These are phyloP conservation scores for Xanthoceras sorbifolium DNA, from an alignment of 345 rosid species.

Conservation along the genomic window DNA sequence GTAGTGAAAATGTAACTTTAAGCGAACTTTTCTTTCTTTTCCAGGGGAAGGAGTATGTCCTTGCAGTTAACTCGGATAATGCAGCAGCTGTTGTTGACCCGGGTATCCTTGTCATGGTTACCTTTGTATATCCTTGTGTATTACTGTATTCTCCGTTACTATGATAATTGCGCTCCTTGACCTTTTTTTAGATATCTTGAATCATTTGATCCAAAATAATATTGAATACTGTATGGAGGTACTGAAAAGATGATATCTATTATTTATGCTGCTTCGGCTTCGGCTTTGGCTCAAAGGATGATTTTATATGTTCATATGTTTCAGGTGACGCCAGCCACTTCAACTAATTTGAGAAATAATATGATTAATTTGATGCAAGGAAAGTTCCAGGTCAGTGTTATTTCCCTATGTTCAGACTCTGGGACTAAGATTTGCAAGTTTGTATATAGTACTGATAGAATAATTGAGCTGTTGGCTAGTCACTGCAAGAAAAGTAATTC, in stretches of 20 bases:
- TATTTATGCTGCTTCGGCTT: constrained; percentile 8
- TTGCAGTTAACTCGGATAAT: constrained; percentile 45
- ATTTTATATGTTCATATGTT: constrained; percentile 18
- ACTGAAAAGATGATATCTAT: constrained; percentile 19
- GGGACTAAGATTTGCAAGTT: not conserved
- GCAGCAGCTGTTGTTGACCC: constrained; percentile 44
- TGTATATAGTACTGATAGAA: not conserved
- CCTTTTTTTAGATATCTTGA: constrained; percentile 50
- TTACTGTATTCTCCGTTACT: not conserved
- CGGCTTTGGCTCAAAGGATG: not conserved
- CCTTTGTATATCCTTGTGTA: not conserved
- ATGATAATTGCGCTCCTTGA: constrained; percentile 39
- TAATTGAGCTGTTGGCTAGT: not conserved
- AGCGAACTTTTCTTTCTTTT: constrained; percentile 24
- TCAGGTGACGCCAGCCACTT: constrained; percentile 41
- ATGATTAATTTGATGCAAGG: constrained; percentile 24
- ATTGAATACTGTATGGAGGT: constrained; percentile 68
- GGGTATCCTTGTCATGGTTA: constrained; percentile 46
- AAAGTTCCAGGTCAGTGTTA: constrained; percentile 41
- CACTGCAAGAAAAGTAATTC: not conserved
- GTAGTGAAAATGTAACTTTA: not conserved
- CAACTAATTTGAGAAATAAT: constrained; percentile 17
- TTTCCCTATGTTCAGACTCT: not conserved
- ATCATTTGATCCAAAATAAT: constrained; percentile 47
- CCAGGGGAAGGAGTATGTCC: constrained; percentile 65